Base-by-base conservation (phyloP, 306 rosid genomes). In the Lathyrus oleraceus region DNA sequence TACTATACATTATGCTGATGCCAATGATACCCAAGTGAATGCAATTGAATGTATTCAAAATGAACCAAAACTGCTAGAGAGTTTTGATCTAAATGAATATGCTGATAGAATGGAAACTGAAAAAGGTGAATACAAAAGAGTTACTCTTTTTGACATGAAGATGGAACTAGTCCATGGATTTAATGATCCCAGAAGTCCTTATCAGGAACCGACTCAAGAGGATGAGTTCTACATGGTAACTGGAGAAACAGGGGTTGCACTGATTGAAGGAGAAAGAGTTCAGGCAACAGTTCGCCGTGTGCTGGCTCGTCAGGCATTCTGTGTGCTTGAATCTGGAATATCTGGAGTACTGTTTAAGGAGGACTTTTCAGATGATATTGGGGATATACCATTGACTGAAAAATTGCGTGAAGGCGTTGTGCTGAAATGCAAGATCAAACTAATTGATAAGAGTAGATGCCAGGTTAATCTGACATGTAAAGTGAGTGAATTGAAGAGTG, bases 131-230 rank as follows among this genome's bases (percentile, higher is more conserved):
- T 13, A 12, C 77, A 63, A 3, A 79, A 72, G 45, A 54, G 45
- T 23, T 30, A 83, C 86, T 17, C 79, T 83, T 65, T 17, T 57
- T 62, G 86, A 83, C 49, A 79, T 83, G 71, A 83, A 35, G 70
- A 73, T 67, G 64, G 86, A 83, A 71, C 61, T 83, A 42, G 71
- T 83, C 61, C 70, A 83, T 56, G 84, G 81, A 67, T 83, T 83
- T 79, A 68, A 20, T 64, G 86, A 83, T 79, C 86, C 86, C 13
- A 70, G 86, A 73, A 67, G 27, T 25, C 81, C 84, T 48, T 83
- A 79, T 39, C 11, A 11, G 6, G 81, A 79, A 63, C 86, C 74
- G 0, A 75, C 77, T 62, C 84, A 71, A 65, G 86, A 83, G 36
- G 86, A 83, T 38, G 84, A 71, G 70, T 83, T 54, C 61, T 56